These are phyloP conservation scores for Sporothrix inflata DNA, from an alignment of 2,329 filamentous ascomycete species.

Conservation along the genomic window DNA sequence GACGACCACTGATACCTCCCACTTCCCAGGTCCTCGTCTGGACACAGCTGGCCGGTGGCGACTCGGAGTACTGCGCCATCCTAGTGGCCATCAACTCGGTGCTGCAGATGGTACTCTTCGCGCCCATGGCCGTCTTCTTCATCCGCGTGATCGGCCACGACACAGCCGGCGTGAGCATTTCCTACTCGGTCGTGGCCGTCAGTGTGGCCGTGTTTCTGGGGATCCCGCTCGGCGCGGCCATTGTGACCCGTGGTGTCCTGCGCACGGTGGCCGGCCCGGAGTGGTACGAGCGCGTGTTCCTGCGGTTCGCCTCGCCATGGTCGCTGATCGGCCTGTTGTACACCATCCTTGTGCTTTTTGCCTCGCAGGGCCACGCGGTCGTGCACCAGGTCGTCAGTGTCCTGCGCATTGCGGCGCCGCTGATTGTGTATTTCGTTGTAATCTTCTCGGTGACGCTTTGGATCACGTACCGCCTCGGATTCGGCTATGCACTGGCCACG, in stretches of 20 bases:
- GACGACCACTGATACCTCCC: background rate
- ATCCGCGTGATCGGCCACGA: slow-evolving; percentile 67
- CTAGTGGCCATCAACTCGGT: slow-evolving; percentile 76
- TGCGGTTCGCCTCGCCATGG: slow-evolving; percentile 71
- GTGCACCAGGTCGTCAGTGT: slow-evolving; percentile 84
- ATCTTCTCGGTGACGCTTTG: slow-evolving; percentile 73
- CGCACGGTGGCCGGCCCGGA: slow-evolving; percentile 56
- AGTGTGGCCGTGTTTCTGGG: slow-evolving; percentile 85
- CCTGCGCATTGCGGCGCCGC: slow-evolving; percentile 75
- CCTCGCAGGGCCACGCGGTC: slow-evolving; percentile 75
- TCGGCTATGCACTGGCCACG: slow-evolving; percentile 69
- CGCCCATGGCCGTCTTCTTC: slow-evolving; percentile 69
- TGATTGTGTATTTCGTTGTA: slow-evolving; percentile 78
- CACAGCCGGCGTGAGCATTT: slow-evolving; percentile 42
- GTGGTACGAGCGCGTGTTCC: slow-evolving; percentile 70
- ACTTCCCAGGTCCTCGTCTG: slow-evolving; percentile 57
- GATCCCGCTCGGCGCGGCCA: slow-evolving; percentile 78
- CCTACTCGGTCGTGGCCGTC: slow-evolving; percentile 72
- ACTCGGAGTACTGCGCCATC: slow-evolving; percentile 81
- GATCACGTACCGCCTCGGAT: slow-evolving; percentile 66
- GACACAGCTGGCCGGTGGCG: slow-evolving; percentile 71
- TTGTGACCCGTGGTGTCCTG: slow-evolving; percentile 71
- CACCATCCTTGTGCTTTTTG: slow-evolving; percentile 85
- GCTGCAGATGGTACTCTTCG: slow-evolving; percentile 74
- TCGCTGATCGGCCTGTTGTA: slow-evolving; percentile 83